Conservation (phyloP, 352 stramenopile species). For the Sclerospora graminicola region DNA sequence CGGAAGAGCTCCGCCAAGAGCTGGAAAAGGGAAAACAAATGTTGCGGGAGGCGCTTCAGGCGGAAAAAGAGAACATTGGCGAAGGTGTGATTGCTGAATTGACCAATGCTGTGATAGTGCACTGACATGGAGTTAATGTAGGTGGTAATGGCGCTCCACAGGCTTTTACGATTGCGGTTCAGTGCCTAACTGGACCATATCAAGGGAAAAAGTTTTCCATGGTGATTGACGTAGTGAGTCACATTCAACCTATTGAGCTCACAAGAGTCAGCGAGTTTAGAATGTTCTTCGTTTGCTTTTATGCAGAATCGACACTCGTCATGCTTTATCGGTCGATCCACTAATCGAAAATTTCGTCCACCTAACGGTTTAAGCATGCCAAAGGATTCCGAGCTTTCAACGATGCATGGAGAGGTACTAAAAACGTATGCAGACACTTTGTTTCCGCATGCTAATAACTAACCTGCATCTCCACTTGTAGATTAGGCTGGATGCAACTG, state of each 20-base stretch:
- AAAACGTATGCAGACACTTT: not conserved
- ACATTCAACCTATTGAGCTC: not conserved
- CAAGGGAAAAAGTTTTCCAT: constrained; percentile 48
- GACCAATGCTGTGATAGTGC: not conserved
- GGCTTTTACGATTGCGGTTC: constrained; percentile 40
- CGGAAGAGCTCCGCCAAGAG: constrained; percentile 35
- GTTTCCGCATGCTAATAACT: not conserved
- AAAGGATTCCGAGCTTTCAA: constrained; percentile 75
- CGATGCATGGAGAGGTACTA: constrained; percentile 62
- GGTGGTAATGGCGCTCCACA: constrained; percentile 14
- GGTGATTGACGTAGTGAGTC: constrained; percentile 38
- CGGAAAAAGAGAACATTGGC: constrained; percentile 46
- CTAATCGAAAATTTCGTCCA: constrained; percentile 63
- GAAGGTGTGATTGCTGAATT: constrained; percentile 9
- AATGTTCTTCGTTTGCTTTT: not conserved
- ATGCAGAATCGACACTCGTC: constrained; percentile 33
- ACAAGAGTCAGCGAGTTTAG: not conserved
- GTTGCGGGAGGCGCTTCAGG: constrained; percentile 42
- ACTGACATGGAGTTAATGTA: constrained; percentile 7
- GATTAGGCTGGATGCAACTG: constrained; percentile 55
- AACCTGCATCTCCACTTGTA: constrained; percentile 10
- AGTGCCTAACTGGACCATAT: constrained; percentile 46
- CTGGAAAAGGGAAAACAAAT: constrained; percentile 43
- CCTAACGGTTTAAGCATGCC: constrained; percentile 64
- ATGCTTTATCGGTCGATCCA: constrained; percentile 69